Conservation (phyloP, 257 asterid genomes). For the Rauvolfia tetraphylla region DNA sequence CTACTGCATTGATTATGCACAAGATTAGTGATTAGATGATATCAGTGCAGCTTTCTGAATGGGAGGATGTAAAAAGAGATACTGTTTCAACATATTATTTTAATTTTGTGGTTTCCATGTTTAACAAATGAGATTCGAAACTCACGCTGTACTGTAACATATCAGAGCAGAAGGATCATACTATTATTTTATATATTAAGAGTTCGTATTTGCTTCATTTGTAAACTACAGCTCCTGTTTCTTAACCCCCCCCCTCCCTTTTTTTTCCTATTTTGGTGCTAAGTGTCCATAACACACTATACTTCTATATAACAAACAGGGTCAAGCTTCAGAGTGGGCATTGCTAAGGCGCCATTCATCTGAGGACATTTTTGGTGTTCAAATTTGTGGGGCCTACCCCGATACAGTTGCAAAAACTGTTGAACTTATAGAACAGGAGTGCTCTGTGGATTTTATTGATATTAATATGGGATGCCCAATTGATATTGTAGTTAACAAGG, state of each 20-base stretch:
- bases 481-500: conserved; percentile 83
- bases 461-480: conserved; percentile 99
- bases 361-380: conserved; percentile 91
- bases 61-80: neutral
- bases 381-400: conserved; percentile 94
- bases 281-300: neutral
- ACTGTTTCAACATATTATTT: neutral
- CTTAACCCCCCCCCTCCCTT: too few relatives aligned
- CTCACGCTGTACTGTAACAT: neutral
- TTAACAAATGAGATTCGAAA: neutral
- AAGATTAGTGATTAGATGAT: neutral
- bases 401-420: conserved; percentile 89
- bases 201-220: neutral
- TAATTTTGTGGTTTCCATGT: neutral
- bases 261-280: neutral
- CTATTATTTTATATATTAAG: neutral
- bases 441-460: conserved; percentile 90
- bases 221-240: neutral
- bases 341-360: conserved; percentile 92
- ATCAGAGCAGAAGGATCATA: neutral
- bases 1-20: neutral
- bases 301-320: conserved; percentile 40
- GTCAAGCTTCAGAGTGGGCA: conserved; percentile 99
- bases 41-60: neutral
- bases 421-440: conserved; percentile 87